These are phyloP conservation scores for Yarrowia divulgata DNA, from an alignment of 805 yeast genomes.

Conservation along the genomic window DNA sequence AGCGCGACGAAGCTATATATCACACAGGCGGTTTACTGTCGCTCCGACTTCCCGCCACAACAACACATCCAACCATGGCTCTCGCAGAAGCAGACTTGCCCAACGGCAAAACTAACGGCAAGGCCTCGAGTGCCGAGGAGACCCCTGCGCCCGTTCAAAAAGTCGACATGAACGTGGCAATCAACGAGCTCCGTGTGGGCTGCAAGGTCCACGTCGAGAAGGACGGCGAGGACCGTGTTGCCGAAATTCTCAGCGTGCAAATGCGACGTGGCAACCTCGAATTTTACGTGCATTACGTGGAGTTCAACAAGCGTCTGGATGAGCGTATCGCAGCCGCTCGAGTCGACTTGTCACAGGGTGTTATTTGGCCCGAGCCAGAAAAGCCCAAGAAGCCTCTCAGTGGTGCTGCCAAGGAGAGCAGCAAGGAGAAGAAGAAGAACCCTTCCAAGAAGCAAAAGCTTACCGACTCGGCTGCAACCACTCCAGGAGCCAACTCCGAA, in stretches of 20 bases:
- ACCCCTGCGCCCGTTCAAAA: slow-evolving; percentile 33
- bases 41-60: not conserved
- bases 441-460: slow-evolving; percentile 43
- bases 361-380: slow-evolving; percentile 72
- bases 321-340: slow-evolving; percentile 86
- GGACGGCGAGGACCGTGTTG: slow-evolving; percentile 78
- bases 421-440: slow-evolving; percentile 45
- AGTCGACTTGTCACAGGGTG: slow-evolving; percentile 73
- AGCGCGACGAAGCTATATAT: slow-evolving; percentile 20
- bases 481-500: slow-evolving; percentile 47
- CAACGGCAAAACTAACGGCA: slow-evolving; percentile 38
- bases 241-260: slow-evolving; percentile 84
- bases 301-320: slow-evolving; percentile 93
- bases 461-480: slow-evolving; percentile 42
- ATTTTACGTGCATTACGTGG: slow-evolving; percentile 92
- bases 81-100: slow-evolving; percentile 26
- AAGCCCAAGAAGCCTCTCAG: slow-evolving; percentile 54
- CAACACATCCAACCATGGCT: slow-evolving; percentile 27
- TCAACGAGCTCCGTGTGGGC: slow-evolving; percentile 56
- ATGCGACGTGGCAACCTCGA: slow-evolving; percentile 76
- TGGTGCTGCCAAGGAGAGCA: slow-evolving; percentile 45
- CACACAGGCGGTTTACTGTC: slow-evolving; percentile 1
- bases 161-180: slow-evolving; percentile 51
- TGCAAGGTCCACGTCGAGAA: slow-evolving; percentile 83
- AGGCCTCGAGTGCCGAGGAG: slow-evolving; percentile 27